These are phyloP conservation scores for Cyclostephanos tholiformis DNA, from an alignment of 108 stramenopile species.

Conservation along the genomic window DNA sequence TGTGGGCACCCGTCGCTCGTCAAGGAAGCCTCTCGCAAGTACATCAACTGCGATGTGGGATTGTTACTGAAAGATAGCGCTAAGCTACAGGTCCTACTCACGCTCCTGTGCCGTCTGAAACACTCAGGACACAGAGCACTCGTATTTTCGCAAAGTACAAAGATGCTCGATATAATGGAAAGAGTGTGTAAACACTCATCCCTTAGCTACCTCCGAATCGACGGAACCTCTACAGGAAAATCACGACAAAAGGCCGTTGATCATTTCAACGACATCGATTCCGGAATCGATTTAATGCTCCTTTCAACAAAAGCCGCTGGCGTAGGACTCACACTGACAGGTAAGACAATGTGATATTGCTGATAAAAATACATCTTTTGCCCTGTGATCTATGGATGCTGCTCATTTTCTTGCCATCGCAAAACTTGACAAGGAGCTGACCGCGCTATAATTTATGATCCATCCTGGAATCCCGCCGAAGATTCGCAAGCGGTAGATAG, in stretches of 20 bases:
- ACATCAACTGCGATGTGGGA: conserved; percentile 29
- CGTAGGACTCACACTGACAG: conserved; percentile 80
- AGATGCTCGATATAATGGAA: conserved; percentile 89
- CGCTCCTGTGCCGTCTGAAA: conserved; percentile 61
- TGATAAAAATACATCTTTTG: background rate
- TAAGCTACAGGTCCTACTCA: conserved; percentile 77
- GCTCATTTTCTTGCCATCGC: conserved; percentile 1
- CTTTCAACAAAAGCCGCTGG: conserved; percentile 90
- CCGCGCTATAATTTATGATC: conserved; percentile 84
- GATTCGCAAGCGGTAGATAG: conserved; percentile 94
- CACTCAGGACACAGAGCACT: conserved; percentile 82
- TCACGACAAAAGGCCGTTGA: conserved; percentile 88
- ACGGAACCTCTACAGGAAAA: conserved; percentile 87
- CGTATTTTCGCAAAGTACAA: conserved; percentile 93
- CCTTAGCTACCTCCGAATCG: conserved; percentile 75
- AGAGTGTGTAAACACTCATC: conserved; percentile 31
- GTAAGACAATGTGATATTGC: conserved; percentile 9
- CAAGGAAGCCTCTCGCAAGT: conserved; percentile 28
- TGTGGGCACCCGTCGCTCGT: conserved; percentile 80
- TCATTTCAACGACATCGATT: conserved; percentile 81
- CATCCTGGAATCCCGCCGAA: conserved; percentile 89
- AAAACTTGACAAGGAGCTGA: conserved; percentile 64
- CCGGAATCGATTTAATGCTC: conserved; percentile 67
- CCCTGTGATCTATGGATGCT: background rate
- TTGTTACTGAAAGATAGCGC: conserved; percentile 56